Evolutionary conservation across 345 rosid genomes (phyloP), one percentile per base, ranked within the genome.

Genomic region (Populus simonii): DNA sequence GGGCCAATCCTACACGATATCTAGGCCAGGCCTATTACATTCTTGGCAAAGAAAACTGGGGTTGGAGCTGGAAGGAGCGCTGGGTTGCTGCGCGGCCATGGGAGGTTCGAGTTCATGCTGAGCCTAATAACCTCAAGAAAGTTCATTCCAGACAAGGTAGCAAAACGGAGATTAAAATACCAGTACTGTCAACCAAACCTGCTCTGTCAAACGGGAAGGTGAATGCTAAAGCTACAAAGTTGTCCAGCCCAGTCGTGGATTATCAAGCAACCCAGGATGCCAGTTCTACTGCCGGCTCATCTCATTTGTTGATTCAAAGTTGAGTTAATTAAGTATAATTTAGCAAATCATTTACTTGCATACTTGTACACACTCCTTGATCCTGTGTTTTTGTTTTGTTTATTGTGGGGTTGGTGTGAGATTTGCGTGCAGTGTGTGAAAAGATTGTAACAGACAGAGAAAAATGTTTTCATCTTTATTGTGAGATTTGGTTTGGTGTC

Each of bases 51-150:
- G 92, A 90, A 71, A 87, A 82, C 61, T 93, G 93, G 98, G 97
- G 93, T 35, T 93, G 97, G 95, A 94, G 95, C 84, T 92, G 98
- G 98, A 86, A 84, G 78, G 95, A 92, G 80, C 90, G 93, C 33
- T 92, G 98, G 97, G 78, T 93, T 3, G 88, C 93, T 0, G 97
- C 97, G 38, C 84, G 91, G 65, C 98, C 97, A 3, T 93, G 95
- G 97, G 97, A 93, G 82, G 79, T 90, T n/a, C 86, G 95, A 63
- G 70, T 83, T 73, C 87, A 88, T 31, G 61, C 82, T 70, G 80
- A 81, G 43, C 81, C 78, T 25, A 79, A 17, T 43, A 80, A 80
- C 77, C 76, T 78, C 35, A 84, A 59, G 81, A 86, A 71, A 49
- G 71, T 72, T 29, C 84, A 84, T 31, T 61, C 41, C 74, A 83